These are phyloP conservation scores for Halophytophthora polymorphica DNA, from an alignment of 352 stramenopile genomes.

Conservation along the genomic window DNA sequence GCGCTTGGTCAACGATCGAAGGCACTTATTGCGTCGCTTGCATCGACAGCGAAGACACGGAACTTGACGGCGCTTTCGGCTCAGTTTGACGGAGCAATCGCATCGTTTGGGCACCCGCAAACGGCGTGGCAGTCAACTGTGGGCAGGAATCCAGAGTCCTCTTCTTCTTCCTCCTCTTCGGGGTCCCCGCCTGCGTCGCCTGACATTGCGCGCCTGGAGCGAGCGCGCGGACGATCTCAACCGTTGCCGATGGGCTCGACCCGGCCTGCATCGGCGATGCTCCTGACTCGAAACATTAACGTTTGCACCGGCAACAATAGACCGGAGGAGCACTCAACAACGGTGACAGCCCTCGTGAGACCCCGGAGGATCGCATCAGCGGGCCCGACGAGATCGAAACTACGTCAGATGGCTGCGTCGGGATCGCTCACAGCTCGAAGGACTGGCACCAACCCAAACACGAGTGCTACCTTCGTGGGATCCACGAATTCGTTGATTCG, in stretches of 20 bases:
- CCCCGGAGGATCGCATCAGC: conserved; percentile 21
- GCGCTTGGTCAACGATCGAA: conserved; percentile 36
- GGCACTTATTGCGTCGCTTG: conserved; percentile 34
- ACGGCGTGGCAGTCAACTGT: conserved; percentile 12
- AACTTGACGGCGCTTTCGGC: not conserved
- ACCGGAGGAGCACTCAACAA: not conserved
- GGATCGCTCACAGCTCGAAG: conserved; percentile 15
- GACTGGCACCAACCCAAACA: conserved; percentile 4
- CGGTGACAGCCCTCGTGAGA: conserved; percentile 1
- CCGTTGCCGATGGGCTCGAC: no score
- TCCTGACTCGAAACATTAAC: conserved; percentile 17
- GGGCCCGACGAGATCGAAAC: conserved; percentile 10
- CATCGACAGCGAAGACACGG: conserved; percentile 7
- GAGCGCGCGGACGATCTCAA: no score
- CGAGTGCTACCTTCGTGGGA: conserved; percentile 44
- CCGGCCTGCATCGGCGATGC: conserved; percentile 19
- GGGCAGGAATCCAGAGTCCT: conserved; percentile 13
- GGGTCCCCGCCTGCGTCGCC: conserved; percentile 7
- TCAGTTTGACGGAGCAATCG: not conserved
- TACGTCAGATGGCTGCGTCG: conserved; percentile 2
- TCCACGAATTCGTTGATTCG: conserved; percentile 68
- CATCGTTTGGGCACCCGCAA: conserved; percentile 9
- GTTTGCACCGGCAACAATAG: conserved; percentile 7
- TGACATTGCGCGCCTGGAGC: no score
- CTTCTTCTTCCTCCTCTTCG: conserved; percentile 26